Base-by-base conservation (phyloP, 495 filamentous ascomycete genomes). In the Lophium mytilinum region DNA sequence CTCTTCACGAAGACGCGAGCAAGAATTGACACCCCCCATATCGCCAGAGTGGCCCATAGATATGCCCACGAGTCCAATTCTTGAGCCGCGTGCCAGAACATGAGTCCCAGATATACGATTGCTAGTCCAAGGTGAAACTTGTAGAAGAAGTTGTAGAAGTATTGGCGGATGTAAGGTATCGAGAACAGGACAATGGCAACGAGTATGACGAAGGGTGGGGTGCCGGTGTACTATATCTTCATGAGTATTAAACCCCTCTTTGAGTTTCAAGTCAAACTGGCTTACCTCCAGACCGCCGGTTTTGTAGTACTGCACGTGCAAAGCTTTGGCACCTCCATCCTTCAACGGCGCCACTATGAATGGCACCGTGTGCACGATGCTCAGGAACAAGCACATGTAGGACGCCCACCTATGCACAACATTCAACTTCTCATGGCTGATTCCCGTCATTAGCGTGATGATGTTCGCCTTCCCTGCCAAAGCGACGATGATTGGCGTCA, bases 371-470 rank as follows among this genome's bases (percentile, higher is more conserved):
- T 84, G 80, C 0, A 83, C 53, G 1, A 82, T 59, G 0, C 73
- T 73, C 0, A 83, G 70, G 8, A 75, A 69, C 45, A 82, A 79
- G 70, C 80, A 76, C n/a, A 75, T 71, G 62, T 73, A 82, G 35
- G 69, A 67, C 1, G 72, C 72, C 78, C 78, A 82, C 35, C 75
- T 73, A 60, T 83, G 81, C 50, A 78, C 76, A 0, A 79, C 69
- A 39, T 79, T 75, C 0, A 83, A 66, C 51, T 78, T 78, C 52
- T 83, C 81, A 51, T 80, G 77, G 3, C 78, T 73, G 15, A 81
- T 71, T 0, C 80, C 77, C 0, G 79, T 84, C 10, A 82, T 49
- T 11, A 71, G 62, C 0, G 78, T 74, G 50, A 84, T 76, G 11
- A 74, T 66, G 52, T 80, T 78, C 1, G 64, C 61, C 58, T 67